phyloP scores from a whole-genome alignment of 2,329 filamentous ascomycete genomes.

The Talaromyces sp. region DNA sequence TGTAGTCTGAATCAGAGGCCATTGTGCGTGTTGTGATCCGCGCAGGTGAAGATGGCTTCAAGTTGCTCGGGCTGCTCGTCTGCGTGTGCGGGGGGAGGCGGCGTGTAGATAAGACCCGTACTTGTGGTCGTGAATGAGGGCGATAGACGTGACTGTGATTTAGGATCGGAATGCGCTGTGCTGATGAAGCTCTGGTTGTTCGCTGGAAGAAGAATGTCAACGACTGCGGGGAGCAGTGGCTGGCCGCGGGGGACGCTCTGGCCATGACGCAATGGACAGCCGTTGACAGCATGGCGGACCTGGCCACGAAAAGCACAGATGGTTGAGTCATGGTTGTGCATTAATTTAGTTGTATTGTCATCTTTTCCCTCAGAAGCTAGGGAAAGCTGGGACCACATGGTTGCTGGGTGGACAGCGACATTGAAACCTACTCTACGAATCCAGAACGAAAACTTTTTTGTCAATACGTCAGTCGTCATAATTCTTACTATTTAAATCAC shows the following conservation, averaged over 20 bases:
- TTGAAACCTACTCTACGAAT: neutral
- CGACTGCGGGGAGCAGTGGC: neutral
- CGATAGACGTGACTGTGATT: neutral
- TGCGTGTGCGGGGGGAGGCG: neutral
- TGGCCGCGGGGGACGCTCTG: neutral
- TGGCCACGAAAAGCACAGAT: neutral
- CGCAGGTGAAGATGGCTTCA: neutral
- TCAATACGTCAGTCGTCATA: neutral
- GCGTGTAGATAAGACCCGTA: neutral
- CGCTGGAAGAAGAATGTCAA: neutral
- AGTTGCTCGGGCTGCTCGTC: neutral
- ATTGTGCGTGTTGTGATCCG: constrained; percentile 21
- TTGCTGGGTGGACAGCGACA: neutral
- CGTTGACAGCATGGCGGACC: neutral
- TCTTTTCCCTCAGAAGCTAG: neutral
- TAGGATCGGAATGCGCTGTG: neutral
- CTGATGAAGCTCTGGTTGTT: neutral
- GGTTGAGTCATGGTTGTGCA: neutral
- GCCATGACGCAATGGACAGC: neutral
- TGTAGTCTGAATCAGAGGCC: constrained; percentile 72
- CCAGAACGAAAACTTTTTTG: neutral
- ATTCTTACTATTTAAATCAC: neutral
- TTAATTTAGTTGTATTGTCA: neutral
- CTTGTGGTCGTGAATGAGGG: neutral
- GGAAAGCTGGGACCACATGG: neutral